Evolutionary conservation across 2,329 filamentous ascomycete species (phyloP), one percentile per base, ranked within the genome.

Genomic region (Aspergillus neoniger): DNA sequence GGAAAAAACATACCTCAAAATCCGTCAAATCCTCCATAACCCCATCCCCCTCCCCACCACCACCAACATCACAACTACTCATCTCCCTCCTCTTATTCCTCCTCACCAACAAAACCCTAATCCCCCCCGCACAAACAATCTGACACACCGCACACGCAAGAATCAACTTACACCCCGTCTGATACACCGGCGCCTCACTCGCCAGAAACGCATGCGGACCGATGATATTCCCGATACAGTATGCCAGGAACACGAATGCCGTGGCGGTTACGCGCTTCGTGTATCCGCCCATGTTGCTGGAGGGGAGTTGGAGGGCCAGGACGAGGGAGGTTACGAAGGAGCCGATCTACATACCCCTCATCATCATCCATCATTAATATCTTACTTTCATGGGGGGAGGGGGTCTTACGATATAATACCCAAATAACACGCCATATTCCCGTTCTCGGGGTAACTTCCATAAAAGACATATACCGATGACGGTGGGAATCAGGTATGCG

Each of bases 261-360:
- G 79, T 80, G 19, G 77, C 74, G 0, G 80, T 82, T 15, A 78
- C 78, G 55, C 81, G 81, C 66, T 83, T 83, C 1, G 80, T 81
- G 63, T 83, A 81, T 1, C 81, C 80, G 19, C 77, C 80, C 4
- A 81, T 73, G 62, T 82, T 83, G 14, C 67, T 70, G 15, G 66
- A 66, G 10, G 68, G 71, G 69, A 73, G 71, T 39, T 73, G 84
- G 32, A 86, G 74, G 0, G 82, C 82, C 0, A 86, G 73, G 0
- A 85, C 83, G 7, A 86, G 70, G 1, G 81, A 81, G 0, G 79
- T 76, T 2, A 86, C 84, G 55, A 79, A 85, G 0, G 77, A 71
- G 0, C 69, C 82, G 76, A 68, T 67, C 62, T 64, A n/a, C n/a
- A n/a, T n/a, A n/a, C n/a, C n/a, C 19, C 1, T 19, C 19, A 19